Conservation (phyloP, 805 yeast genomes). For the Metschnikowia aberdeeniae region DNA sequence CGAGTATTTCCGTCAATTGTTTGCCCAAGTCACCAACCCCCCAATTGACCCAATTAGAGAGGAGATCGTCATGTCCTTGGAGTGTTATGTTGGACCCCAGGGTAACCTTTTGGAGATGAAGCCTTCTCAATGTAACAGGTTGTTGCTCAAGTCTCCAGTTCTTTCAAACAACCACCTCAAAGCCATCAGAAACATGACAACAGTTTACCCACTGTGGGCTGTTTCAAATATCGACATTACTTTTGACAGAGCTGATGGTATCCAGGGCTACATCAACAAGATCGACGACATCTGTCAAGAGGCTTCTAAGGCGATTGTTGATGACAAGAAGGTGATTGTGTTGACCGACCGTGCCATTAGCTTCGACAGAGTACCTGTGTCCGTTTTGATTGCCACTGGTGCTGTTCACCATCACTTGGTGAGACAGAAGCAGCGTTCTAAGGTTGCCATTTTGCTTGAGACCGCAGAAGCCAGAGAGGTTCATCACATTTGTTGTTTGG, state of each 20-base stretch:
- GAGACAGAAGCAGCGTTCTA: conserved; percentile 91
- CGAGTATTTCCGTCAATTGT: conserved; percentile 92
- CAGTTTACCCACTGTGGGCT: conserved; percentile 83
- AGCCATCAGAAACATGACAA: conserved; percentile 69
- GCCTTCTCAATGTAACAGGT: conserved; percentile 85
- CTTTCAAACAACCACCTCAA: conserved; percentile 66
- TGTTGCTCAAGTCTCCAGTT: conserved; percentile 79
- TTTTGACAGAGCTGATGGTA: conserved; percentile 76
- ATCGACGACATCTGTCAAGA: conserved; percentile 83
- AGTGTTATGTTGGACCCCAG: conserved; percentile 98
- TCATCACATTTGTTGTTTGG: conserved; percentile 89
- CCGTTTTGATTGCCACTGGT: conserved; percentile 90
- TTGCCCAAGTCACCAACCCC: conserved; percentile 98
- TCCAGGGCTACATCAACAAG: conserved; percentile 78
- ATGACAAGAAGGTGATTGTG: conserved; percentile 68
- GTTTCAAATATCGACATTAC: conserved; percentile 83
- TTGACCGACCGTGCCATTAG: conserved; percentile 67
- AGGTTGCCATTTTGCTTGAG: conserved; percentile 87
- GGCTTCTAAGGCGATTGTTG: conserved; percentile 80
- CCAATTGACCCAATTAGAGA: conserved; percentile 98
- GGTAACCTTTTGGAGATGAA: conserved; percentile 92
- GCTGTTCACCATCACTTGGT: conserved; percentile 96
- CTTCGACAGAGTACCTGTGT: conserved; percentile 67
- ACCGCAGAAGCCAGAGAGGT: conserved; percentile 98
- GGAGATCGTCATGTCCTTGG: conserved; percentile 93